phyloP scores from a whole-genome alignment of 768 basidiomycete species.

The Tulasnella sp. region DNA sequence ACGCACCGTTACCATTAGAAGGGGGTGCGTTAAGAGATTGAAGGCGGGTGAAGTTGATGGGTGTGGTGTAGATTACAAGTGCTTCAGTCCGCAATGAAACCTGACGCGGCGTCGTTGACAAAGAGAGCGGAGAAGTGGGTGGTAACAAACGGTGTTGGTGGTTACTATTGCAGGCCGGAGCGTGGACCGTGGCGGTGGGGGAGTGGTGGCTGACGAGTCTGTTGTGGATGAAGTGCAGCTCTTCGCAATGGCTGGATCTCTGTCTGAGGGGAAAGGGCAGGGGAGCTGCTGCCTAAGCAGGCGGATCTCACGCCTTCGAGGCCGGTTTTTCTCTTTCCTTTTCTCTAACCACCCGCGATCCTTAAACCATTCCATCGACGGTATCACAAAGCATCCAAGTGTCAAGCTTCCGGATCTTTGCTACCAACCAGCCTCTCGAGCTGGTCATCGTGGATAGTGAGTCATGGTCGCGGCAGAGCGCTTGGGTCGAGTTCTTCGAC shows the following conservation, averaged over 20 bases:
- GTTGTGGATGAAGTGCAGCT: neutral
- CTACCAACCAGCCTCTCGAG: constrained; percentile 1
- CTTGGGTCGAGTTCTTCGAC: constrained; percentile 25
- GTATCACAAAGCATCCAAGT: neutral
- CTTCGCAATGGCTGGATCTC: constrained; percentile 17
- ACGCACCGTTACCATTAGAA: constrained; percentile 12
- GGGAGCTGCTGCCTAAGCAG: constrained; percentile 3
- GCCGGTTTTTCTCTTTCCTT: neutral
- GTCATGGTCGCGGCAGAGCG: constrained; percentile 22
- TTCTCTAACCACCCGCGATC: constrained; percentile 18
- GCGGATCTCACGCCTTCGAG: constrained; percentile 2
- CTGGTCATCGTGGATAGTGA: constrained; percentile 28
- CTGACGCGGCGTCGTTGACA: constrained; percentile 11
- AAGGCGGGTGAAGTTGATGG: constrained; percentile 11
- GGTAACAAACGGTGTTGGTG: neutral
- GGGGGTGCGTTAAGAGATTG: constrained; percentile 7
- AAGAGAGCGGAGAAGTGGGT: neutral
- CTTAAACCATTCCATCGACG: constrained; percentile 34
- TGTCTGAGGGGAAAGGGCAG: constrained; percentile 26
- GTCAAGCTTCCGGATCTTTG: neutral
- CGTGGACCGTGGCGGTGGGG: neutral
- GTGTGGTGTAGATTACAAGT: constrained; percentile 12
- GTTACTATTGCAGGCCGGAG: neutral
- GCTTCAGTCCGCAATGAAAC: constrained; percentile 11
- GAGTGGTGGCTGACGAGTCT: neutral